These are phyloP conservation scores for Trichoderma oligosporum DNA, from an alignment of 2,329 filamentous ascomycete species.

Conservation along the genomic window DNA sequence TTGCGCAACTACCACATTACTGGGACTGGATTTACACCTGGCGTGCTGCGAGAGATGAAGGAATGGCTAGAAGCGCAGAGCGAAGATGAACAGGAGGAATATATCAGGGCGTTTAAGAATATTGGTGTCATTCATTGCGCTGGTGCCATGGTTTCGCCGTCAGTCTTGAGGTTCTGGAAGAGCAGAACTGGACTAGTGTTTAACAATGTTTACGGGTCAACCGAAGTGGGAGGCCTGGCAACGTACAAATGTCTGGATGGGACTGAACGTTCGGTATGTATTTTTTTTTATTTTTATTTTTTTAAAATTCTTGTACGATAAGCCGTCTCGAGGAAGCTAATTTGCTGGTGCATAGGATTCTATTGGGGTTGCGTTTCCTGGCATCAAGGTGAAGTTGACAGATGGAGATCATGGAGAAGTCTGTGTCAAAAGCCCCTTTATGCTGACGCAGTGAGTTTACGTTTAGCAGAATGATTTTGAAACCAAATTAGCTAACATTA, in stretches of 20 bases:
- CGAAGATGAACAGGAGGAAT: conserved; percentile 12
- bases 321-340: background rate
- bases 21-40: conserved; percentile 18
- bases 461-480: background rate
- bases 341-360: background rate
- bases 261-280: conserved; percentile 13
- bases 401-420: conserved; percentile 25
- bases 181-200: conserved; percentile 17
- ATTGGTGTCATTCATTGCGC: conserved; percentile 1
- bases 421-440: conserved; percentile 20
- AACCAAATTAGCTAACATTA: background rate
- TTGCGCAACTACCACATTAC: conserved; percentile 20
- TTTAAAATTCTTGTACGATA: background rate
- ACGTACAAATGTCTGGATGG: conserved; percentile 1
- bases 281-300: background rate
- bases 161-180: conserved; percentile 21
- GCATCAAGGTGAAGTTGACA: conserved; percentile 19
- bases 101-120: conserved; percentile 13
- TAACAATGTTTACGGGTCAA: conserved; percentile 21
- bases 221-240: conserved; percentile 17
- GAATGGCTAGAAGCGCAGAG: conserved; percentile 14
- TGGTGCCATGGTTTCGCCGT: conserved; percentile 11
- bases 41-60: conserved; percentile 21
- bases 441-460: conserved; percentile 22
- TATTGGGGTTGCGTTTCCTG: conserved; percentile 12